phyloP scores from a whole-genome alignment of 1,284 basidiomycete species.

The Cryptococcus sp. region DNA sequence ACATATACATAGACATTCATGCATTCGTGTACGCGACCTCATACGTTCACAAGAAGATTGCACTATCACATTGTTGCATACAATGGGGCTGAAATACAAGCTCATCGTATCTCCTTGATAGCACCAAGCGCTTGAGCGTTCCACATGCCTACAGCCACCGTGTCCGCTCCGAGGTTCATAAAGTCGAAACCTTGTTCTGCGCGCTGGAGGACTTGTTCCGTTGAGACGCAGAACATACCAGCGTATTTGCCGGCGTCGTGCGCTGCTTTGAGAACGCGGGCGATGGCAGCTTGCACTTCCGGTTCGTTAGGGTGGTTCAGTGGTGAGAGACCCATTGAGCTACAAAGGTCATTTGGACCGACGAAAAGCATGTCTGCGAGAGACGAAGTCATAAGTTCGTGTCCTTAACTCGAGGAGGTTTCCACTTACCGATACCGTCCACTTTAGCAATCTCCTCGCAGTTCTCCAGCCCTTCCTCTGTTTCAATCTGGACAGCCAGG shows the following conservation, averaged over 20 bases:
- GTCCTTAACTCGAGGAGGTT: too few species aligned
- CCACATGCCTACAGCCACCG: slow-evolving; percentile 19
- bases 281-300: slow-evolving; percentile 42
- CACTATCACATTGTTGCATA: background rate
- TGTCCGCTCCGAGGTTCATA: slow-evolving; percentile 39
- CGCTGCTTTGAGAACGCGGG: slow-evolving; percentile 33
- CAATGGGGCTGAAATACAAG: background rate
- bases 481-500: slow-evolving; percentile 47
- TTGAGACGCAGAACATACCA: slow-evolving; percentile 17
- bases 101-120: slow-evolving; percentile 10
- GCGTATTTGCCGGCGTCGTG: slow-evolving; percentile 40
- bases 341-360: slow-evolving; percentile 45
- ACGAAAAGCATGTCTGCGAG: slow-evolving; percentile 35
- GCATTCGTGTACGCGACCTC: too few species aligned
- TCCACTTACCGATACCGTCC: slow-evolving; percentile 32
- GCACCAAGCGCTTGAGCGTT: slow-evolving; percentile 15
- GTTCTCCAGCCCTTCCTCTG: slow-evolving; percentile 39
- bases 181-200: slow-evolving; percentile 38
- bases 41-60: background rate
- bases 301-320: slow-evolving; percentile 33
- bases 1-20: background rate
- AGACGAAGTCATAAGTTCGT: background rate
- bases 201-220: slow-evolving; percentile 28
- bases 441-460: slow-evolving; percentile 45
- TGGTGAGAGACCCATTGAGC: slow-evolving; percentile 35